Conservation (phyloP, 805 yeast species). For the Pichia ethanolica region DNA sequence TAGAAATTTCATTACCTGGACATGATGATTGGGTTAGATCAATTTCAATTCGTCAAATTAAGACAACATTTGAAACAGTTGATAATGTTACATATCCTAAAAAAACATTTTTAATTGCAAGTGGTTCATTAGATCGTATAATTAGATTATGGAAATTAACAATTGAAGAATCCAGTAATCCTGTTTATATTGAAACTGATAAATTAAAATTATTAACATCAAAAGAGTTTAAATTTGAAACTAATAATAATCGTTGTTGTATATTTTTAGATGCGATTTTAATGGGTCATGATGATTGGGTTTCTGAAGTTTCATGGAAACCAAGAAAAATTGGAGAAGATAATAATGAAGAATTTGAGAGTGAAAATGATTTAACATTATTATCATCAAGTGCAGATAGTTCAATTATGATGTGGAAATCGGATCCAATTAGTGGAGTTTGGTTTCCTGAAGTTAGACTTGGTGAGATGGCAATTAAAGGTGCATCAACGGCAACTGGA, state of each 20-base stretch:
- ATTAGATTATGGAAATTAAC: slow-evolving; percentile 82
- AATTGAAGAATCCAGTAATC: slow-evolving; percentile 49
- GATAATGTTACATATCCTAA: slow-evolving; percentile 14
- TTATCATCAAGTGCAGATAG: slow-evolving; percentile 90
- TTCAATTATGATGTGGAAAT: slow-evolving; percentile 88
- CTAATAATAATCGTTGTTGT: slow-evolving; percentile 34
- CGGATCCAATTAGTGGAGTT: slow-evolving; percentile 77
- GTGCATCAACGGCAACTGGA: slow-evolving; percentile 98
- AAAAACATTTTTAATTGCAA: slow-evolving; percentile 62
- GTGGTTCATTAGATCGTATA: slow-evolving; percentile 89
- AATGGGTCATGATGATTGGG: slow-evolving; percentile 99
- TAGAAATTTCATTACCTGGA: slow-evolving; percentile 50
- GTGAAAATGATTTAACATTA: slow-evolving; percentile 37
- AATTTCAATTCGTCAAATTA: slow-evolving; percentile 46
- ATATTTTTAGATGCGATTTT: slow-evolving; percentile 85
- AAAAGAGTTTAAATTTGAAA: slow-evolving; percentile 58
- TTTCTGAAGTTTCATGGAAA: slow-evolving; percentile 79
- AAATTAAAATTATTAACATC: slow-evolving; percentile 55
- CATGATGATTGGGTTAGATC: slow-evolving; percentile 96
- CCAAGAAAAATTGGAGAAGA: slow-evolving; percentile 28
- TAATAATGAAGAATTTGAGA: not conserved
- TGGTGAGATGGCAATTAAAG: slow-evolving; percentile 91
- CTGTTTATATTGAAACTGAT: slow-evolving; percentile 32
- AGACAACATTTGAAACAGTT: slow-evolving; percentile 18
- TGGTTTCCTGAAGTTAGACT: slow-evolving; percentile 79